These are phyloP conservation scores for Fusarium denticulatum DNA, from an alignment of 2,329 filamentous ascomycete species.

Conservation along the genomic window DNA sequence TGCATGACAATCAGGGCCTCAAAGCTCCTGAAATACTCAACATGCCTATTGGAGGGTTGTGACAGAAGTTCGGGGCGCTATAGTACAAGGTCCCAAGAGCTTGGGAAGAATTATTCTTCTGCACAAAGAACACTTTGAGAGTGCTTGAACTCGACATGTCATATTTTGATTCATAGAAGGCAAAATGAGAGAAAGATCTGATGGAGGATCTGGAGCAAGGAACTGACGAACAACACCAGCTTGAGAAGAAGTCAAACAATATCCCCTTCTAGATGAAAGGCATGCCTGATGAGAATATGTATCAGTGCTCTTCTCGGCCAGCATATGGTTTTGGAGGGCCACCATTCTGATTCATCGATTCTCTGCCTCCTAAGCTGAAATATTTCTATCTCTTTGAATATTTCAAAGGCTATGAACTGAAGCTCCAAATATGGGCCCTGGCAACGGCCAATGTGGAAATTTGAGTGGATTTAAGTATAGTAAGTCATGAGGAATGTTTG, in stretches of 20 bases:
- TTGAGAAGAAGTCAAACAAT: background rate
- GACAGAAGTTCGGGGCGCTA: background rate
- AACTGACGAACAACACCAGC: background rate
- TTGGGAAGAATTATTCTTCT: background rate
- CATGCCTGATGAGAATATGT: background rate
- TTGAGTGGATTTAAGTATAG: background rate
- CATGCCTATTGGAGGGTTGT: background rate
- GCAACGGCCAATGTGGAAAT: background rate
- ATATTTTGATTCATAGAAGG: background rate
- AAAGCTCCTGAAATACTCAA: background rate
- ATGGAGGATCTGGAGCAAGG: background rate
- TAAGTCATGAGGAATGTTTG: background rate
- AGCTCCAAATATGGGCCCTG: conserved; percentile 1
- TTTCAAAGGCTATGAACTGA: background rate
- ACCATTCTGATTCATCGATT: background rate
- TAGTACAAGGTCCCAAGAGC: background rate
- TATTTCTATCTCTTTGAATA: conserved; percentile 13
- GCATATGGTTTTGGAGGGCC: background rate
- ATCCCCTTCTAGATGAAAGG: background rate
- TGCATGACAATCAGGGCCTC: background rate
- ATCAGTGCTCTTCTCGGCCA: background rate
- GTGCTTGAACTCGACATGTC: background rate
- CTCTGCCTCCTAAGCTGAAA: background rate
- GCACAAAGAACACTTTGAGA: background rate
- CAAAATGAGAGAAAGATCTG: background rate